Conservation (phyloP, 2,329 filamentous ascomycete species). For the Sarocladium brachiariae region DNA sequence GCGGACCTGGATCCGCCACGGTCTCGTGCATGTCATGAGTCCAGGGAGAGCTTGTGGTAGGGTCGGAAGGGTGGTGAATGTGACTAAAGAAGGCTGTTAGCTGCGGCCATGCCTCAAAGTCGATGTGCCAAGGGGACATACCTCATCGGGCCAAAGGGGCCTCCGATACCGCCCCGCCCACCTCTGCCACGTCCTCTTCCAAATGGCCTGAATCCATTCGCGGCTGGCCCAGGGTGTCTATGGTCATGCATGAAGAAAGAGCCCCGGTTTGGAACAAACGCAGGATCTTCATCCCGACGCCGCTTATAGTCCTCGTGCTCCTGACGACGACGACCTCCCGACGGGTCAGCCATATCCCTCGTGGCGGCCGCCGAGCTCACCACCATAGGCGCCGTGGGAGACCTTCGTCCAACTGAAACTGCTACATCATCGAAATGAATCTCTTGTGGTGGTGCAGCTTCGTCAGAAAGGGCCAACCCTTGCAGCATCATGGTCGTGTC, state of each 20-base stretch:
- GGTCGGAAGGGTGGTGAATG: constrained; percentile 44
- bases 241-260: constrained; percentile 98
- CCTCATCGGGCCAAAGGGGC: constrained; percentile 54
- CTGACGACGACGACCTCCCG: constrained; percentile 65
- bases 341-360: constrained; percentile 44
- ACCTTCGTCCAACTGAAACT: constrained; percentile 28
- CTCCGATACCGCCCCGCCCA: constrained; percentile 52
- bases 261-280: constrained; percentile 89
- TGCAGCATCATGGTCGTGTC: constrained; percentile 56
- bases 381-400: constrained; percentile 41
- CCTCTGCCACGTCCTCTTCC: constrained; percentile 59
- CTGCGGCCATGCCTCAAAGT: background rate
- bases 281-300: constrained; percentile 80
- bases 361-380: constrained; percentile 46
- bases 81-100: constrained; percentile 25
- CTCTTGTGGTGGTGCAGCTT: constrained; percentile 33
- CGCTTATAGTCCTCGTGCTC: constrained; percentile 90
- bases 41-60: constrained; percentile 70
- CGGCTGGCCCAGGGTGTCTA: constrained; percentile 66
- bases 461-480: constrained; percentile 40
- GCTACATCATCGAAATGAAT: constrained; percentile 39
- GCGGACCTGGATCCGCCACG: constrained; percentile 40
- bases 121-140: constrained; percentile 36
- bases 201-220: constrained; percentile 71
- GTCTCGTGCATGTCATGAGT: constrained; percentile 89